Evolutionary conservation across 2,329 filamentous ascomycete species (phyloP), one percentile per base, ranked within the genome.

Genomic region (Aureobasidium pullulans): DNA sequence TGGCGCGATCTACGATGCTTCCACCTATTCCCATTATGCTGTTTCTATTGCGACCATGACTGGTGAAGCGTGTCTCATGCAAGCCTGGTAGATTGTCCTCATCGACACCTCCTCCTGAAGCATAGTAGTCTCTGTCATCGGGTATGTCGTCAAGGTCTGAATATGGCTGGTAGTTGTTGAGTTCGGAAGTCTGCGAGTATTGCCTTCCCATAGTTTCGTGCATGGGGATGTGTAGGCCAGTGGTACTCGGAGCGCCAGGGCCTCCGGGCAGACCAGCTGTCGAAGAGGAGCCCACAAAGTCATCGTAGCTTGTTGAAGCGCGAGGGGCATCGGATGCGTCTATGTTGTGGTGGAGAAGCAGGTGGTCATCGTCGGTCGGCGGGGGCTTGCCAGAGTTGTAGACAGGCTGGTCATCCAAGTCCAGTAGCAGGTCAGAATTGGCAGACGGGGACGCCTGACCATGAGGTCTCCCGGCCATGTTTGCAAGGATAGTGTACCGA

Each of bases 291-390:
- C 93, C 93, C 63, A 97, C 87, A 72, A 96, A 97, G 68, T 94
- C 88, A 79, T 96, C 93, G 75, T 96, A 96, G 61, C 91, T 96
- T 56, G 93, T 85, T 29, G 92, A 96, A 56, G 91, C 89, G 65
- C 93, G 88, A 60, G 84, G 76, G 62, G 83, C 82, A 13, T 63
- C 62, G 63, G 80, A 77, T 64, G 84, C 80, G 68, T 89, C 81
- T 69, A 87, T 84, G 68, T 88, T 83, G 75, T 90, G 92, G 64
- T 84, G 84, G 71, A 85, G 83, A 69, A 93, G 77, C 49, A 96
- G 79, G 65, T 92, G 85, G 65, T 95, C 88, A 72, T 96, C 91
- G 72, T 87, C 87, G 62, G 89, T 78, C n/a, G 87, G 84, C 52
- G 91, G 87, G 60, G 85, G 84, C 72, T 91, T 87, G 63, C 90